Base-by-base conservation (phyloP, 2,329 filamentous ascomycete species). In the Claviceps monticola region DNA sequence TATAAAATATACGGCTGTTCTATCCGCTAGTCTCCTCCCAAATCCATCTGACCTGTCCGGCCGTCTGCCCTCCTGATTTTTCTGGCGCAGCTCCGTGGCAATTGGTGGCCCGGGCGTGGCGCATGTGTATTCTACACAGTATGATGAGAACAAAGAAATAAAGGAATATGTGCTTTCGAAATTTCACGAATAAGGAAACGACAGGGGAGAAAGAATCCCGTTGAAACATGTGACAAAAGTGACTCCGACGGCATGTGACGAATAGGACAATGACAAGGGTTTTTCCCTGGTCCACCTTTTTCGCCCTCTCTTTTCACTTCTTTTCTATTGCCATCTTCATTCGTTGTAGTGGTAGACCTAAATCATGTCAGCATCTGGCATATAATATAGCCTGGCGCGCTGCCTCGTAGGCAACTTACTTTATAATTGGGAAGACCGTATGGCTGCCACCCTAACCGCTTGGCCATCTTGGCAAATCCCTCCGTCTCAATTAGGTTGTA, bases 401-500 rank as follows among this genome's bases (percentile, higher is more conserved):
- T 8, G 44, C 11, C 16, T 3, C 14, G 4, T 34, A 7, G 29
- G 26, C 26, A 80, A 65, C 71, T 65, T 71, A 96, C 93, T 76
- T 91, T 90, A 71, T 98, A 98, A 71, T 97, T 95, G 43, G 93
- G 93, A 62, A 97, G 71, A n/a, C 93, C 93, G 59, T 78, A 88
- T 53, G 86, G 79, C 55, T 84, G 76, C 83, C 89, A 96, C 48
- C 89, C 89, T 62, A 98, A 68, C 57, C 93, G 76, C 66, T 80
- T 84, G 13, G 90, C 90, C 93, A 98, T 98, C 71, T 91, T 95
- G 17, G 93, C 90, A 63, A 98, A 98, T 0, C 93, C 93, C 64
- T 98, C 93, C 0, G 93, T 97, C 74, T 98, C 93, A 55, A 98
- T 94, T 55, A 98, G 75, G 68, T 98, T 86, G 65, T 96, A 97